Conservation (phyloP, 225 moss, liverwort and hornwort species). For the Climacium dendroides region DNA sequence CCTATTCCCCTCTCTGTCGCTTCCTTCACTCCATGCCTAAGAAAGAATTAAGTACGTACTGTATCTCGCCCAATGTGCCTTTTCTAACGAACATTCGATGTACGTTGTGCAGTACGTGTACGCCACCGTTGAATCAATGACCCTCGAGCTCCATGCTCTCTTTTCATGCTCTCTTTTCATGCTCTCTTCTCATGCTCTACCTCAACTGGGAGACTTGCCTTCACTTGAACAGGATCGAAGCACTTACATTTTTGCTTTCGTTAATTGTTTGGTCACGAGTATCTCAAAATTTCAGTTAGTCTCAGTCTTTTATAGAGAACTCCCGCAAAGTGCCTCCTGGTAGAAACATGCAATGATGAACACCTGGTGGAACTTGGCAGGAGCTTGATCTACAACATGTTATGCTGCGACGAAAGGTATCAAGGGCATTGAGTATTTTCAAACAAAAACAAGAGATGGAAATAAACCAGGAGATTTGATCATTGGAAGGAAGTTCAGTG, state of each 20-base stretch:
- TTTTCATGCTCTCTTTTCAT: background rate
- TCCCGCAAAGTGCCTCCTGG: background rate
- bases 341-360: background rate
- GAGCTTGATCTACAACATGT: background rate
- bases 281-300: background rate
- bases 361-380: background rate
- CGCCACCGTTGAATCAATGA: no score
- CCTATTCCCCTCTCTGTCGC: background rate
- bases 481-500: background rate
- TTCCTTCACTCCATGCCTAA: background rate
- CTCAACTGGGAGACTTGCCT: background rate
- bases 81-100: background rate
- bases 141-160: background rate
- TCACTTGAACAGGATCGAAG: background rate
- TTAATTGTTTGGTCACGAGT: background rate
- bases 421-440: background rate
- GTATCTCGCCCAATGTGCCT: background rate
- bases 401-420: background rate
- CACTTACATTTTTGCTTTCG: background rate
- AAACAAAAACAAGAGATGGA: background rate
- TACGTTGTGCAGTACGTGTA: background rate
- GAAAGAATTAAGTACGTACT: background rate
- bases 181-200: background rate
- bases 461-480: background rate
- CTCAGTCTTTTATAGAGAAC: background rate